Evolutionary conservation across 805 yeast genomes (phyloP).

Genomic region (Nakazawaea wyomingensis): DNA sequence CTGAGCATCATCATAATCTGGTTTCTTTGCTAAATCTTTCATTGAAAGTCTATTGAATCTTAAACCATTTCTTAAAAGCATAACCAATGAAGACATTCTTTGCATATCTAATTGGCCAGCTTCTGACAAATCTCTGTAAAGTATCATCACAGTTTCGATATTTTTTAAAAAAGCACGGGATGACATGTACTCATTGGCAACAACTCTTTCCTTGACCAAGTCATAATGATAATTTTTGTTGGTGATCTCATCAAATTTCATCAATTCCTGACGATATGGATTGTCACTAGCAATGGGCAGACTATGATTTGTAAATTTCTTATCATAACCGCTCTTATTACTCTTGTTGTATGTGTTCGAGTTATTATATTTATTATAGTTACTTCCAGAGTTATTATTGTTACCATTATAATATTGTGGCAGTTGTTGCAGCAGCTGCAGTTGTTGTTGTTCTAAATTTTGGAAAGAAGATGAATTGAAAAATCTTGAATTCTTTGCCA

Average conservation of each 20-base stretch:
- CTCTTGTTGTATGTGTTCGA: conserved; percentile 13
- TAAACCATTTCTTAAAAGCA: conserved; percentile 48
- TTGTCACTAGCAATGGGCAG: conserved; percentile 24
- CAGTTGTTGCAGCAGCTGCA: conserved; percentile 16
- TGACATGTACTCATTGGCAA: conserved; percentile 25
- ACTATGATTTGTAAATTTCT: conserved; percentile 1
- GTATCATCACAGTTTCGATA: conserved; percentile 42
- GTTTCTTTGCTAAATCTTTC: conserved; percentile 50
- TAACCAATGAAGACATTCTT: conserved; percentile 44
- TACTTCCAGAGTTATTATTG: conserved; percentile 13
- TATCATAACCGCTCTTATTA: conserved; percentile 18
- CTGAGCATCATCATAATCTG: conserved; percentile 52
- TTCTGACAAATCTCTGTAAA: conserved; percentile 41
- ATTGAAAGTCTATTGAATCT: conserved; percentile 51
- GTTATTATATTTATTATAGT: conserved; percentile 16
- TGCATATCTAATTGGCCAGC: conserved; percentile 42
- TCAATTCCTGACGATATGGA: conserved; percentile 45
- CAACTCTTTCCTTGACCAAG: conserved; percentile 34
- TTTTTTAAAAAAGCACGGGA: conserved; percentile 46
- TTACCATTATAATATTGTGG: conserved; percentile 1
- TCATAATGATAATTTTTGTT: conserved; percentile 30
- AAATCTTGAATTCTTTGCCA: conserved; percentile 6
- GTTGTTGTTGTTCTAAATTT: conserved; percentile 15
- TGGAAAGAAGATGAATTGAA: conserved; percentile 10
- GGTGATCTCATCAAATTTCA: conserved; percentile 48